A percentile compares a stretch with the other conserved stretches of the same genome.
These are phyloP conservation scores for Neurospora tetrasperma DNA, from an alignment of 495 filamentous ascomycete genomes.

Conservation along the genomic window DNA sequence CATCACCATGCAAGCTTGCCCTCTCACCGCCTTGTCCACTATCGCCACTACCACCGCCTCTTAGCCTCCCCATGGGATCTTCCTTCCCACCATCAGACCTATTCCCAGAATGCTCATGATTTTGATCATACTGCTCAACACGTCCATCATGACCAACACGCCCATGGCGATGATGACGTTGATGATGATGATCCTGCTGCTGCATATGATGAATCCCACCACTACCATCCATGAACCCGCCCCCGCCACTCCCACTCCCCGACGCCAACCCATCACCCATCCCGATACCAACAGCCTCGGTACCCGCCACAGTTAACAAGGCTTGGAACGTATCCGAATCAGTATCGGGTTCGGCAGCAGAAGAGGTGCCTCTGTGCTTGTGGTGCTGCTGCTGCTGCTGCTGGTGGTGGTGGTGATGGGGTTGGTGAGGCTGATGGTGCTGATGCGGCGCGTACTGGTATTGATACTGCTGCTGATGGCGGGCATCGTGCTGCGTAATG, in stretches of 20 bases:
- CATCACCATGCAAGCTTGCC: background rate
- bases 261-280: background rate
- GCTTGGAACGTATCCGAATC: background rate
- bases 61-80: background rate
- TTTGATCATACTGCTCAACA: background rate
- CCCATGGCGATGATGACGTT: background rate
- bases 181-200: background rate
- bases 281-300: background rate
- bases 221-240: background rate
- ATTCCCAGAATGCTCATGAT: background rate
- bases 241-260: background rate
- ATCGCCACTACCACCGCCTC: background rate
- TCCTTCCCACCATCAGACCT: background rate
- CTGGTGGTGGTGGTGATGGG: slow-evolving; percentile 1
- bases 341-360: background rate
- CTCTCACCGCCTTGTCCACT: background rate
- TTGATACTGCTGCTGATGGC: slow-evolving; percentile 6
- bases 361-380: background rate
- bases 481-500: slow-evolving; percentile 18
- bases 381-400: slow-evolving; percentile 9
- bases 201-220: background rate
- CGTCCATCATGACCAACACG: background rate
- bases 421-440: slow-evolving; percentile 9
- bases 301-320: background rate
- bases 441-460: slow-evolving; percentile 9